Evolutionary conservation across 2,329 filamentous ascomycete genomes (phyloP).

Genomic region (Stagonosporopsis chrysanthemi): DNA sequence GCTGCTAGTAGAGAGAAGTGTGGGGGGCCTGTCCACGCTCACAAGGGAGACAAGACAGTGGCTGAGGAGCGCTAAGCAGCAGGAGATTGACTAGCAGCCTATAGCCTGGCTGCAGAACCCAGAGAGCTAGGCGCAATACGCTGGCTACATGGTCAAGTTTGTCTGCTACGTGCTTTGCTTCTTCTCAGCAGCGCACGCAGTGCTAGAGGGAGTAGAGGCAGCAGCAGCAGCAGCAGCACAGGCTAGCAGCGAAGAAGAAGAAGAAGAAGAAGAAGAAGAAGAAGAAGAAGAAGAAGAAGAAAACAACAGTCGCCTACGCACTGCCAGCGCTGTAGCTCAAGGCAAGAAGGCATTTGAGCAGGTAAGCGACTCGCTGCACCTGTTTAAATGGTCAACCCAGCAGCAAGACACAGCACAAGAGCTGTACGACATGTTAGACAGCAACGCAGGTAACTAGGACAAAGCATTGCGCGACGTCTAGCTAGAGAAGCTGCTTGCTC

Average conservation of each 20-base stretch:
- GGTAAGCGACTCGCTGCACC: not conserved
- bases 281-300: too few species aligned
- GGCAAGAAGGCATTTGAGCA: too few species aligned
- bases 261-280: too few species aligned
- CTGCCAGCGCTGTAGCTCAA: too few species aligned
- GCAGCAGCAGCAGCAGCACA: not conserved
- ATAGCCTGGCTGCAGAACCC: too few species aligned
- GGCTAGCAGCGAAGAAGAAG: not conserved
- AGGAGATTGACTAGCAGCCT: too few species aligned
- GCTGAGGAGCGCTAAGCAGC: constrained; percentile 1
- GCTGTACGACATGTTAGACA: too few species aligned
- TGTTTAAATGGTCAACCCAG: not conserved
- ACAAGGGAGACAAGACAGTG: not conserved
- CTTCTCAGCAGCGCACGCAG: not conserved
- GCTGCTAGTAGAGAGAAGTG: not conserved
- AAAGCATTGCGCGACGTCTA: too few species aligned
- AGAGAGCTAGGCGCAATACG: not conserved
- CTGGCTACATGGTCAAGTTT: constrained; percentile 1
- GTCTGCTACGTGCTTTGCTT: not conserved
- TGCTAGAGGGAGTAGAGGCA: not conserved
- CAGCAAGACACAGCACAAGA: not conserved
- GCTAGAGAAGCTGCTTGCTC: too few species aligned
- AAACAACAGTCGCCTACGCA: too few species aligned
- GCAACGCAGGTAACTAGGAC: too few species aligned
- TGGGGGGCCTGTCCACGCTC: not conserved